Evolutionary conservation across 1,284 basidiomycete species (phyloP).

Genomic region (Cutaneotrichosporon sp.): DNA sequence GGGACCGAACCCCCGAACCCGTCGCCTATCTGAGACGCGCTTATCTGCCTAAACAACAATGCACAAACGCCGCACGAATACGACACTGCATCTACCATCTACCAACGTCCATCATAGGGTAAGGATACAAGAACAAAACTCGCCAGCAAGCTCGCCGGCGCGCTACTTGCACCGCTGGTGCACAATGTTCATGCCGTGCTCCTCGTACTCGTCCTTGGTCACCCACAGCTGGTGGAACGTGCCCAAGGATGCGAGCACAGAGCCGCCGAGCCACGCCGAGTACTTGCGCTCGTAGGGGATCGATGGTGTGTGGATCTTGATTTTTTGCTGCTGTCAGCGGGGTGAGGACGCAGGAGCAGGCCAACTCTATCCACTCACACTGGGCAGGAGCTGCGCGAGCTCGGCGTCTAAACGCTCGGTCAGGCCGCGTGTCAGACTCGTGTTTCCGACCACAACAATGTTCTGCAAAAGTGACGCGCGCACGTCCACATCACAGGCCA

Average conservation of each 20-base stretch:
- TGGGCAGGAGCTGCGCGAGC: constrained; percentile 68
- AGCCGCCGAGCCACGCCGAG: constrained; percentile 88
- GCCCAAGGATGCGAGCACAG: constrained; percentile 84
- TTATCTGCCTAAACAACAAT: no score
- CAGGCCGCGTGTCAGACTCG: constrained; percentile 79
- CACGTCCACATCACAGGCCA: constrained; percentile 84
- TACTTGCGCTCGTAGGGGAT: constrained; percentile 82
- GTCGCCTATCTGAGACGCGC: no score
- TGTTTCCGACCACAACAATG: constrained; percentile 90
- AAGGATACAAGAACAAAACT: no score
- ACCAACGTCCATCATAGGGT: no score
- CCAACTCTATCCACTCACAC: constrained; percentile 55
- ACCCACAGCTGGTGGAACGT: constrained; percentile 67
- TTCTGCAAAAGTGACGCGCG: constrained; percentile 85
- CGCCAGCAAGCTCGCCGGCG: neutral
- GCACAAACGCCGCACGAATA: no score
- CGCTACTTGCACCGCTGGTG: constrained; percentile 37
- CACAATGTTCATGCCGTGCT: constrained; percentile 47
- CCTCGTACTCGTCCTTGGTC: constrained; percentile 29
- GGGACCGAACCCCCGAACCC: no score
- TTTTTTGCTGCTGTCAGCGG: constrained; percentile 48
- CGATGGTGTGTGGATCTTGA: constrained; percentile 83
- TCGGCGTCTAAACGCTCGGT: constrained; percentile 79
- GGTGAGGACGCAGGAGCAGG: no score
- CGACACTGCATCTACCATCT: no score